A percentile compares a stretch with the other conserved stretches of the same genome.
These are phyloP conservation scores for Oryza rufipogon DNA, from an alignment of 176 grass and related monocot genomes.

Conservation along the genomic window DNA sequence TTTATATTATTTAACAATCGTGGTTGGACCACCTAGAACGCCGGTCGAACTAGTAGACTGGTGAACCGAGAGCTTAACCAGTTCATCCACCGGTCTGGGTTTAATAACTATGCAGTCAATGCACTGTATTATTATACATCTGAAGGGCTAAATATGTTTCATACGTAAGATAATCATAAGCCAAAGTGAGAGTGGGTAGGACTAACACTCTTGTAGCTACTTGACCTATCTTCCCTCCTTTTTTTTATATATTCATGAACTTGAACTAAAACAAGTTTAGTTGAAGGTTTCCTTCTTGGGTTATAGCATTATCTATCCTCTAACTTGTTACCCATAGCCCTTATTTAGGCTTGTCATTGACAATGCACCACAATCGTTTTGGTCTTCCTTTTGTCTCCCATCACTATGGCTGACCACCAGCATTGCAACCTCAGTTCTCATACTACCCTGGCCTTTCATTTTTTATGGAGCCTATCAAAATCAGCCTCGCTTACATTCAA, in stretches of 20 bases:
- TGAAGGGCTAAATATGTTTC: neutral
- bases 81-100: too few species aligned
- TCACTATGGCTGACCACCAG: neutral
- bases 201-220: neutral
- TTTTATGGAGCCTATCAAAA: too few species aligned
- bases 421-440: neutral
- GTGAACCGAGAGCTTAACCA: too few species aligned
- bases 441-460: neutral
- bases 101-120: neutral
- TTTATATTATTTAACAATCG: too few species aligned
- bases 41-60: too few species aligned
- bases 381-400: neutral
- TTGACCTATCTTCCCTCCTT: neutral
- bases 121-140: neutral
- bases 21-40: too few species aligned
- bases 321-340: neutral
- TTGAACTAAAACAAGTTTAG: neutral
- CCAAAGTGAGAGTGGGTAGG: too few species aligned
- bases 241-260: neutral
- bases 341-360: neutral
- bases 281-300: neutral
- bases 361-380: neutral
- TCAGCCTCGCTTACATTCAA: neutral
- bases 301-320: neutral
- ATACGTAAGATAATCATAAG: neutral